These are phyloP conservation scores for Phtheirospermum japonicum DNA, from an alignment of 257 asterid species.

Conservation along the genomic window DNA sequence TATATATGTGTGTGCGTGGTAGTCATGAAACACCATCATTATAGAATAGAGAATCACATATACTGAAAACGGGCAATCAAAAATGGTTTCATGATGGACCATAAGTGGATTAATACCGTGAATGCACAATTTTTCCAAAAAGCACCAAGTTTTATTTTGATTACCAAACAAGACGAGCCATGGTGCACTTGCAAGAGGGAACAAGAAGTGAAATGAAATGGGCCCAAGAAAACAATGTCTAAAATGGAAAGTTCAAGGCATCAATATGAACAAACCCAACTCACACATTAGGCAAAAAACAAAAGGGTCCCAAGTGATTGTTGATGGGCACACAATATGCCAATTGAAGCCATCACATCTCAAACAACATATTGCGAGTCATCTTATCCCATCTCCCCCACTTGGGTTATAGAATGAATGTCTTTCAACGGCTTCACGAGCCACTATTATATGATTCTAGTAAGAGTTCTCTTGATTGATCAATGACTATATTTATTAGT, in stretches of 20 bases:
- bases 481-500: too few species aligned
- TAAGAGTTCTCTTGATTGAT: too few species aligned
- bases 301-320: conserved; percentile 20
- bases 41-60: too few species aligned
- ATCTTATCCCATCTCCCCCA: conserved; percentile 23
- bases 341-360: conserved; percentile 25
- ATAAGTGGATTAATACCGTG: conserved; percentile 25
- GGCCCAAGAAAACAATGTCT: conserved; percentile 27
- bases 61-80: neutral
- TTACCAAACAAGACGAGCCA: neutral
- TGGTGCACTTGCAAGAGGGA: conserved; percentile 9
- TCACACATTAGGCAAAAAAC: conserved; percentile 4
- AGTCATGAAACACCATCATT: too few species aligned
- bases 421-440: too few species aligned
- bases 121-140: neutral
- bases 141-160: neutral
- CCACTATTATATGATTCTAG: too few species aligned
- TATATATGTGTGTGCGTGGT: too few species aligned
- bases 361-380: conserved; percentile 6
- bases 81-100: conserved; percentile 2
- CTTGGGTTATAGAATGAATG: conserved; percentile 14
- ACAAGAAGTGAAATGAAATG: conserved; percentile 24
- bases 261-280: conserved; percentile 9
- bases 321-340: conserved; percentile 19
- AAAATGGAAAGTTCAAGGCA: conserved; percentile 31